phyloP scores from a whole-genome alignment of 2,329 filamentous ascomycete genomes.

The Periconia macrospinosa region DNA sequence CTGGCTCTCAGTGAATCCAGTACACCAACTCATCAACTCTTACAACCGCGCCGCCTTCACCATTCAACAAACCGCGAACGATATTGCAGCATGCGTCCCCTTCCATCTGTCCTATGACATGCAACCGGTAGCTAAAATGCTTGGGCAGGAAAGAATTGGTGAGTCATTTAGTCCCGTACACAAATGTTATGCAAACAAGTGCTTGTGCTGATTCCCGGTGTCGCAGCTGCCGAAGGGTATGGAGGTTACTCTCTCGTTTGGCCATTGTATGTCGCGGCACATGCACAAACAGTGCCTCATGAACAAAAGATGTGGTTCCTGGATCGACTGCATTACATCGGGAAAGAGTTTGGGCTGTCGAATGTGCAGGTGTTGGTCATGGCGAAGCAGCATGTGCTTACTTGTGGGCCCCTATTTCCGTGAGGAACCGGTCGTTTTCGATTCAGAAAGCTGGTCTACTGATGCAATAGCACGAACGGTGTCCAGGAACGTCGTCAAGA shows the following conservation, averaged over 20 bases:
- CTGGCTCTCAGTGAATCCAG: slow-evolving; percentile 21
- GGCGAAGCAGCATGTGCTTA: slow-evolving; percentile 38
- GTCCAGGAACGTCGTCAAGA: no score
- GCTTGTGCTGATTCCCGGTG: slow-evolving; percentile 11
- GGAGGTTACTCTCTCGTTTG: slow-evolving; percentile 46
- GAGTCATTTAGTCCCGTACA: slow-evolving; percentile 2
- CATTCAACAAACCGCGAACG: slow-evolving; percentile 44
- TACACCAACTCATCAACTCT: slow-evolving; percentile 8
- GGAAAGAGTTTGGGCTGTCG: slow-evolving; percentile 39
- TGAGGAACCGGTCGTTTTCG: neutral
- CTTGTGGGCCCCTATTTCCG: slow-evolving; percentile 40
- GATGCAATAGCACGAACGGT: neutral
- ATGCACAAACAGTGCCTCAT: slow-evolving; percentile 40
- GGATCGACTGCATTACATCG: slow-evolving; percentile 40
- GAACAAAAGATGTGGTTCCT: slow-evolving; percentile 42
- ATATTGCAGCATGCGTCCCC: slow-evolving; percentile 43
- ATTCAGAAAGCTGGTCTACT: neutral
- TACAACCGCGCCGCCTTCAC: slow-evolving; percentile 27
- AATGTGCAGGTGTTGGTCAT: slow-evolving; percentile 39
- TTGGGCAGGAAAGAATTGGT: slow-evolving; percentile 41
- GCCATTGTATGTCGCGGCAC: slow-evolving; percentile 44
- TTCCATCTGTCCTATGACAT: slow-evolving; percentile 44
- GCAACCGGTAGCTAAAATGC: slow-evolving; percentile 36
- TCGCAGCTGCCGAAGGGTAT: slow-evolving; percentile 40
- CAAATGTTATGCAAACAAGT: neutral